Conservation (phyloP, 2,329 filamentous ascomycete species). For the Dendryphion nanum region DNA sequence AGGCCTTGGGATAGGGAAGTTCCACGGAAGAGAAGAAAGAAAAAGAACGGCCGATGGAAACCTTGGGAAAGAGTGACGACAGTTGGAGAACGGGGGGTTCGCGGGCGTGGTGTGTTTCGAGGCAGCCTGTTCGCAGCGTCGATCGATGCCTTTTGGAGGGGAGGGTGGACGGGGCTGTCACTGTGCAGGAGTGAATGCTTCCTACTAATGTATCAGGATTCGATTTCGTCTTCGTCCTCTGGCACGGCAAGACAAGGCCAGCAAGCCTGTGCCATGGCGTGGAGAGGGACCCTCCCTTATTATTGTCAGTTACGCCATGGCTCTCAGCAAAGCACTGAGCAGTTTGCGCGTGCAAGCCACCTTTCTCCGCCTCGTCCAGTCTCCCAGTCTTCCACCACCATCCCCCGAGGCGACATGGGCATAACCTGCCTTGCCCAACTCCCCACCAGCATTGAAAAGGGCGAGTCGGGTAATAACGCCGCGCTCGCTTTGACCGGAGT, state of each 20-base stretch:
- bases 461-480: conserved; percentile 27
- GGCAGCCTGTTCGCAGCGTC: conserved; percentile 1
- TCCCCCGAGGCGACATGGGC: conserved; percentile 18
- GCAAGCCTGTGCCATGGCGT: conserved; percentile 2
- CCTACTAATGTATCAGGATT: too few species aligned
- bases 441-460: conserved; percentile 1
- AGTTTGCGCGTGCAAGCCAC: conserved; percentile 24
- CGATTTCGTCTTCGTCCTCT: conserved; percentile 1
- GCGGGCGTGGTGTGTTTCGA: not conserved
- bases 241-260: conserved; percentile 1
- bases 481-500: conserved; percentile 9
- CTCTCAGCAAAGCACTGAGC: not conserved
- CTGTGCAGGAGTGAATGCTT: too few species aligned
- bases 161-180: too few species aligned
- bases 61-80: not conserved
- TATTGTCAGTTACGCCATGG: conserved; percentile 20
- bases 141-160: conserved; percentile 8
- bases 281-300: conserved; percentile 8
- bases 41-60: too few species aligned
- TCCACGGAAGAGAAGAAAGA: too few species aligned
- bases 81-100: not conserved
- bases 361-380: too few species aligned
- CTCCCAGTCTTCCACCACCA: too few species aligned
- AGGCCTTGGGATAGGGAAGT: not conserved
- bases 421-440: conserved; percentile 11